phyloP scores from a whole-genome alignment of 805 yeast species.

The Yarrowia divulgata region DNA sequence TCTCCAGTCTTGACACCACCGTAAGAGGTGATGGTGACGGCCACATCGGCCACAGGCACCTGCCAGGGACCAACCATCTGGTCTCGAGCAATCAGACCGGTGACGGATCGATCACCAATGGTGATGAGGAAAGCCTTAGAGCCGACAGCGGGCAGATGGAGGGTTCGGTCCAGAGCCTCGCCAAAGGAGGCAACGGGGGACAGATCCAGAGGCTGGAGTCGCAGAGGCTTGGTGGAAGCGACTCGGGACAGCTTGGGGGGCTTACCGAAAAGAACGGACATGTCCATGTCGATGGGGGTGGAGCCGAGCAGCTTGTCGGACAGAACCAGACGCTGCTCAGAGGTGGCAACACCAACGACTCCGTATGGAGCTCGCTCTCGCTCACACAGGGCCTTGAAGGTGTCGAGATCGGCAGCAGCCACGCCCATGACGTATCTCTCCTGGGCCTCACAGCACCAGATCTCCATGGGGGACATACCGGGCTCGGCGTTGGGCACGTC shows the following conservation, averaged over 20 bases:
- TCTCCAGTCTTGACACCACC: conserved; percentile 93
- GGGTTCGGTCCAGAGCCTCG: conserved; percentile 81
- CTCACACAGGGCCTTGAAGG: conserved; percentile 79
- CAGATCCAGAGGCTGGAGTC: conserved; percentile 49
- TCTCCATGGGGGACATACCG: conserved; percentile 99
- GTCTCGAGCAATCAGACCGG: conserved; percentile 95
- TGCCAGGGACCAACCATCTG: conserved; percentile 99
- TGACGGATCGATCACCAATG: conserved; percentile 98
- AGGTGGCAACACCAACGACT: conserved; percentile 92
- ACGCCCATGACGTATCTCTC: conserved; percentile 97
- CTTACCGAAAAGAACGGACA: conserved; percentile 94
- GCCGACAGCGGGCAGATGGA: conserved; percentile 91
- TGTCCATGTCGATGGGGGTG: conserved; percentile 93
- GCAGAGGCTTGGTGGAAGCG: conserved; percentile 68
- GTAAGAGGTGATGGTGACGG: conserved; percentile 89
- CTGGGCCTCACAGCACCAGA: conserved; percentile 99
- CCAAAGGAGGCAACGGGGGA: conserved; percentile 52
- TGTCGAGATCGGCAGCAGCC: conserved; percentile 72
- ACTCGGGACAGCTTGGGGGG: conserved; percentile 93
- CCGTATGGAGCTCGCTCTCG: conserved; percentile 97
- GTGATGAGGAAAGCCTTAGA: conserved; percentile 93
- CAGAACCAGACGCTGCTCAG: conserved; percentile 80
- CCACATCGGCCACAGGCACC: conserved; percentile 97
- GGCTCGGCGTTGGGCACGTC: conserved; percentile 90
- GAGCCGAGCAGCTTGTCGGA: conserved; percentile 78